Base-by-base conservation (phyloP, 106 monocot species). In the Gastrodia elata region DNA sequence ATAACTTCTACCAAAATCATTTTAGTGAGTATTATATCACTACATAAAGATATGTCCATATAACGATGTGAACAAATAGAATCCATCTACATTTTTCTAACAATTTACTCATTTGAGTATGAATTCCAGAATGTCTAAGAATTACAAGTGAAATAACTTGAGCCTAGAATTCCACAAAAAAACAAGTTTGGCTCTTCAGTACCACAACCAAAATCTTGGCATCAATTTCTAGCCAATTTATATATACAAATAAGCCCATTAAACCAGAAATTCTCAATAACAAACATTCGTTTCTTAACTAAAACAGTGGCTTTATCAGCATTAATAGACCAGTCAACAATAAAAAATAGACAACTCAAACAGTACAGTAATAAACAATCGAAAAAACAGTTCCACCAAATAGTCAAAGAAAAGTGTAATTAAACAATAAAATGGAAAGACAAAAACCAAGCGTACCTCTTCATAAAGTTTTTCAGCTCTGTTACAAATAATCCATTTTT, bases 391-490 rank as follows among this genome's bases (percentile, higher is more conserved):
- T 13, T 32, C 11, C 15, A 32, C 15, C 5, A 61, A 61, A 61
- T 61, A 33, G 61, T 30, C 20, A 27, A 30, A 61, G 32, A 32
- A 61, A 33, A 13, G 14, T 28, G 32, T 32, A 61, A 61, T 61
- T 7, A 32, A 61, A 61, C 1, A 32, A 61, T 32, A 5, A 58
- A 8, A 28, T 58, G 27, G 6, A 32, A 61, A 61, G 32, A 32
- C 13, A 32, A 32, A 10, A 61, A 38, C 37, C 34, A 37, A 20
- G 20, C 16, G 36, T 79, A 87, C 93, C 87, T 90, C 81, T 18
- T 85, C 79, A 76, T 93, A 93, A 73, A 93, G 77, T 64, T 87
- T 74, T 71, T 93, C 90, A 42, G 90, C 83, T 76, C 93, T 83
- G 8, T 48, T 52, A 67, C 73, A 79, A 18, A 85, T 71, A 38